Percentiles rank a stretch among this genome's conserved stretches.
Conservation (phyloP, 768 basidiomycete genomes). For the Infundibulicybe gibba region DNA sequence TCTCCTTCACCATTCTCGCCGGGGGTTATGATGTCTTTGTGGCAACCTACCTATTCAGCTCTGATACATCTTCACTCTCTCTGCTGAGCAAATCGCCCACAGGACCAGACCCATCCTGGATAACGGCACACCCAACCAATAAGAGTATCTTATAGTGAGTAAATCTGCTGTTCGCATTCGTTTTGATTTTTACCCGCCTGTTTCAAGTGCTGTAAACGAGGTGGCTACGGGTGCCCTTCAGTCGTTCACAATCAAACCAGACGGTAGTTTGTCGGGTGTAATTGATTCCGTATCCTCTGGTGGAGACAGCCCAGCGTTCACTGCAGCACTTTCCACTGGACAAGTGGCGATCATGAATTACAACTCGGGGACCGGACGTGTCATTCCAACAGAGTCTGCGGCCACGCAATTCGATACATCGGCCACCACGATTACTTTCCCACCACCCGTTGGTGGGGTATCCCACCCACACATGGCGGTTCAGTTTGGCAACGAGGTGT, state of each 20-base stretch:
- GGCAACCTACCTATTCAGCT: conserved; percentile 60
- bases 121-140: conserved; percentile 52
- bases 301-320: conserved; percentile 51
- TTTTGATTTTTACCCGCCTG: neutral
- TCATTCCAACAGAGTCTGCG: conserved; percentile 46
- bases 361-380: conserved; percentile 46
- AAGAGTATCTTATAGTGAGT: conserved; percentile 59
- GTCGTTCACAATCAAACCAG: conserved; percentile 45
- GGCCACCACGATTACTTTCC: conserved; percentile 51
- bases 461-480: conserved; percentile 65
- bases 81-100: conserved; percentile 45
- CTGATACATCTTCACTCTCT: conserved; percentile 41
- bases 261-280: conserved; percentile 41
- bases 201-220: conserved; percentile 58
- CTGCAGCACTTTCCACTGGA: conserved; percentile 46
- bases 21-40: conserved; percentile 63
- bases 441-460: conserved; percentile 32
- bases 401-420: conserved; percentile 25
- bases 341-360: conserved; percentile 64
- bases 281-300: conserved; percentile 45
- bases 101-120: conserved; percentile 58
- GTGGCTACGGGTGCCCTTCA: conserved; percentile 45
- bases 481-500: conserved; percentile 46
- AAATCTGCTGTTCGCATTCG: neutral
- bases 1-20: conserved; percentile 64